A percentile compares a stretch with the other conserved stretches of the same genome.
Evolutionary conservation across 2,329 filamentous ascomycete species (phyloP).

Genomic region (Monosporascus sp.): DNA sequence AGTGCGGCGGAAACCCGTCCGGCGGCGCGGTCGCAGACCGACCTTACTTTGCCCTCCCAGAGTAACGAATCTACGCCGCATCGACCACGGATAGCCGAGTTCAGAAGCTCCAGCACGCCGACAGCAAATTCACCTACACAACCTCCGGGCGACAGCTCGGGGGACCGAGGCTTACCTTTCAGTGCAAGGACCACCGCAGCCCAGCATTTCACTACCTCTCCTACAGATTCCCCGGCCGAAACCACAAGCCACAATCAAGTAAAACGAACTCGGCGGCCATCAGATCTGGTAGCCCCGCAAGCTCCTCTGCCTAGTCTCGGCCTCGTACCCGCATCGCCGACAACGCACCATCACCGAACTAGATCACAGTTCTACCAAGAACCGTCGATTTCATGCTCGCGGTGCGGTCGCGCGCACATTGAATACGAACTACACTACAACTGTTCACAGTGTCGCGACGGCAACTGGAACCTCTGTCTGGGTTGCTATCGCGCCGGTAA

Average conservation of each 20-base stretch:
- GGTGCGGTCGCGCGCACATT: constrained; percentile 66
- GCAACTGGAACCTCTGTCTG: constrained; percentile 73
- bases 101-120: constrained; percentile 35
- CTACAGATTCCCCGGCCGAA: constrained; percentile 13
- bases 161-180: constrained; percentile 29
- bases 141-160: constrained; percentile 16
- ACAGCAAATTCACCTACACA: constrained; percentile 16
- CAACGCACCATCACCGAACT: constrained; percentile 32
- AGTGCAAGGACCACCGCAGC: constrained; percentile 27
- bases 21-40: constrained; percentile 59
- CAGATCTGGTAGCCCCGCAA: constrained; percentile 34
- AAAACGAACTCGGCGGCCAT: constrained; percentile 29
- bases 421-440: constrained; percentile 85
- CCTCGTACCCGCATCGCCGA: constrained; percentile 23
- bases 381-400: constrained; percentile 67
- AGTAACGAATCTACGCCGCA: constrained; percentile 31
- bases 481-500: constrained; percentile 71
- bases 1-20: constrained; percentile 40
- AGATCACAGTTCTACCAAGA: constrained; percentile 56
- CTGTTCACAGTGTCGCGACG: constrained; percentile 64
- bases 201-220: constrained; percentile 9
- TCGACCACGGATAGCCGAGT: constrained; percentile 37
- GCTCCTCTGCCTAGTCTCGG: constrained; percentile 26
- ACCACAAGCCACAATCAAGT: constrained; percentile 13
- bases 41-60: constrained; percentile 46